Base-by-base conservation (phyloP, 768 basidiomycete species). In the Lyophyllum shimeji region DNA sequence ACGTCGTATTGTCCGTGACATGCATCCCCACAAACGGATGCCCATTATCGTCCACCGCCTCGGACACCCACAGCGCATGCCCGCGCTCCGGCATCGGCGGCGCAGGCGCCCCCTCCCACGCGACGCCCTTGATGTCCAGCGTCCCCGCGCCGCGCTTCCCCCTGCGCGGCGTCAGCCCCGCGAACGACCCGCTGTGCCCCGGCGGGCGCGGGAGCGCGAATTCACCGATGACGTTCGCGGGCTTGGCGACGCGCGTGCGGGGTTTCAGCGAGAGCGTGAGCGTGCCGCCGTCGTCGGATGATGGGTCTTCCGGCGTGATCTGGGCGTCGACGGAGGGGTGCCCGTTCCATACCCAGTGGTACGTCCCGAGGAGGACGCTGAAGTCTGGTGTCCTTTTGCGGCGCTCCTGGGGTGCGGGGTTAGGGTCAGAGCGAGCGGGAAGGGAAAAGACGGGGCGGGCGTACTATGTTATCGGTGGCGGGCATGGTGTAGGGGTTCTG, bases 21-120 rank as follows among this genome's bases (percentile, higher is more conserved):
- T 40, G 25, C 47, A 56, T 23, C 15, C 54, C 48, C 7, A 56
- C 42, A 20, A 56, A 56, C n/a, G 54, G 48, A 24, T 56, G 27
- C 20, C 42, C 42, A 18, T 56, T 25, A 24, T 56, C 48, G 39
- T 56, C 54, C 15, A 29, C 23, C 42, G 7, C 20, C 18, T 56
- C 37, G 3, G 54, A 27, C 27, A 56, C 54, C 48, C 49, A 56
- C 11, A 56, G 20, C 31, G 20, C 29, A 13, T 56, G 54, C 2
- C 34, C 45, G 7, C 20, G n/a, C 33, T 39, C 46, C 8, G 21
- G 23, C 45, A 54, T 53, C 24, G 21, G 23, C 45, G 47, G 45
- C 24, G 29, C 17, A 13, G 20, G n/a, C 25, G 7, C 17, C 17
- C 18, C 39, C 34, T 37, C 34, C 51, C 51, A 52, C 18, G 15